Evolutionary conservation across 306 rosid species (phyloP).

Genomic region (Fagus sylvatica): DNA sequence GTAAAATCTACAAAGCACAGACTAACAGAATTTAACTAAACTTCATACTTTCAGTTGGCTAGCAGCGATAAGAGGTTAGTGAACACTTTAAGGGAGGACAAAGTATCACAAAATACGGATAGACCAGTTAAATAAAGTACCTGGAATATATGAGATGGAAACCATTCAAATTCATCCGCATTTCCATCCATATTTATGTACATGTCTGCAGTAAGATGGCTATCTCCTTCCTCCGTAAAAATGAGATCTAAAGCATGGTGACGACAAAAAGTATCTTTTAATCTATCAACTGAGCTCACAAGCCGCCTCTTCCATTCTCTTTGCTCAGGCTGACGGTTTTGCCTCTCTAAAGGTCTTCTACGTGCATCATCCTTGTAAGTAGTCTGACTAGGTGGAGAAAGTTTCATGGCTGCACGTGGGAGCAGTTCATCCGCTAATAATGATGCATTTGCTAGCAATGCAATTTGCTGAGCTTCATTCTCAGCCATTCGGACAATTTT

Average conservation of each 20-base stretch:
- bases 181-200: slow-evolving; percentile 80
- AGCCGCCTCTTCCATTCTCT: slow-evolving; percentile 98
- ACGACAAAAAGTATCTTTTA: slow-evolving; percentile 91
- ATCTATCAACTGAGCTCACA: slow-evolving; percentile 76
- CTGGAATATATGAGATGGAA: slow-evolving; percentile 91
- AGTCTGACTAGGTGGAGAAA: slow-evolving; percentile 65
- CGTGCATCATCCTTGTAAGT: slow-evolving; percentile 67
- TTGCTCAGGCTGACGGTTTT: slow-evolving; percentile 97
- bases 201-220: slow-evolving; percentile 94
- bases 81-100: neutral
- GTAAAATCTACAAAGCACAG: too few species aligned
- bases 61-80: too few species aligned
- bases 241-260: slow-evolving; percentile 93
- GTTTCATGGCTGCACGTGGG: slow-evolving; percentile 98
- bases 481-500: slow-evolving; percentile 90
- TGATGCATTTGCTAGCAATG: slow-evolving; percentile 97
- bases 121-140: slow-evolving; percentile 30
- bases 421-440: slow-evolving; percentile 89
- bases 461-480: slow-evolving; percentile 92
- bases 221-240: slow-evolving; percentile 95
- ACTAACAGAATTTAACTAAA: too few species aligned
- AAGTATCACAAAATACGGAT: too few species aligned
- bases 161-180: slow-evolving; percentile 79
- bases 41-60: too few species aligned
- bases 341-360: slow-evolving; percentile 75